Percentiles rank a stretch among this genome's conserved stretches.
Evolutionary conservation across 31 red algal species (phyloP).

Genomic region (Odonthalia washingtoniensis): DNA sequence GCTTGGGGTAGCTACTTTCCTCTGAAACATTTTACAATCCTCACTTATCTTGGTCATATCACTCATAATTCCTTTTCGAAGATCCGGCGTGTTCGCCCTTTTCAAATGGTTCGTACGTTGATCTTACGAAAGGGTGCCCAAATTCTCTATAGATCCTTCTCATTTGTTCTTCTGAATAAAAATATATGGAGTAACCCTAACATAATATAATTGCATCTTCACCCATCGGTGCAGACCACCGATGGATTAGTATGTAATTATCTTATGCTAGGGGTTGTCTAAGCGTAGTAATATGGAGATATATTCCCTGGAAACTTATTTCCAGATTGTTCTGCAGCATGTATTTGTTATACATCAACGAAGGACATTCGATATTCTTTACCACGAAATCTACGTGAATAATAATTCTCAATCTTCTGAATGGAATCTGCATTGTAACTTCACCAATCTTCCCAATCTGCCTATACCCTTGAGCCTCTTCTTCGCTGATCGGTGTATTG

Average conservation of each 20-base stretch:
- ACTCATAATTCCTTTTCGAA: slow-evolving; percentile 11
- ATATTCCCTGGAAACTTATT: not conserved
- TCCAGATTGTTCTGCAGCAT: not conserved
- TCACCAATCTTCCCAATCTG: not conserved
- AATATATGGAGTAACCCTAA: not conserved
- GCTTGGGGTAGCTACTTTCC: too few relatives aligned
- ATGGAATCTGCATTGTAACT: slow-evolving; percentile 5
- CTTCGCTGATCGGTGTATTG: not conserved
- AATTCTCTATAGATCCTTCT: not conserved
- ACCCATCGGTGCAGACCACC: not conserved
- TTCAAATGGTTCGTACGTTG: not conserved
- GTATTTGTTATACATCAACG: not conserved
- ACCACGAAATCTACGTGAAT: not conserved
- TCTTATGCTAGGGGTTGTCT: not conserved
- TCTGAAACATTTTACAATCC: slow-evolving; percentile 17
- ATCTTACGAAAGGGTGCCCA: too few relatives aligned
- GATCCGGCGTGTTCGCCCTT: not conserved
- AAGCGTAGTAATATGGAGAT: not conserved
- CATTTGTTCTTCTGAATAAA: not conserved
- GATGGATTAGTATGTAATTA: not conserved
- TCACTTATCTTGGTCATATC: slow-evolving; percentile 33
- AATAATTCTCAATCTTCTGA: not conserved
- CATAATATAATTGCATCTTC: too few relatives aligned
- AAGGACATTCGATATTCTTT: not conserved
- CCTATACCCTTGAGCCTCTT: not conserved